Evolutionary conservation across 768 basidiomycete species (phyloP), one percentile per base, ranked within the genome.

Genomic region (Pulveroboletus sp.): DNA sequence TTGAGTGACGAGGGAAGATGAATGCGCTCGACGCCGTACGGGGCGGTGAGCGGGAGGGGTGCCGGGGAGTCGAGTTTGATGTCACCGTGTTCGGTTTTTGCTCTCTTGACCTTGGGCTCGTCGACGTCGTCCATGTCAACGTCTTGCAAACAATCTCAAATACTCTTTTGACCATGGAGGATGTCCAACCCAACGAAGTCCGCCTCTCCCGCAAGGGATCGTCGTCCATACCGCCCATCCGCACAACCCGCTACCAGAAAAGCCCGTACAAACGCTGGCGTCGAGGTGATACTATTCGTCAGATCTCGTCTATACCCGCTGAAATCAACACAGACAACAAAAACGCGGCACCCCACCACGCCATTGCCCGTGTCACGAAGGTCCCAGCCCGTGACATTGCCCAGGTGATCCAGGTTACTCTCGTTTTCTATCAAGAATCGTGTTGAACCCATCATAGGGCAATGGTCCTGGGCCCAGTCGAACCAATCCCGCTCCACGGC

Each of bases 161-260:
- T 35, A 49, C 16, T 29, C 39, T 5, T 34, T 40, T 32, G 38
- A 21, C 13, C 35, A 59, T 63, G 62, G 73, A 75, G 50, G 73
- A 74, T 51, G 50, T 52, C 2, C 73, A 75, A 43, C 71, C 70
- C 17, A 73, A 74, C 51, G 71, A 73, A 51, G 49, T 62, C 6
- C 70, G 70, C 39, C 57, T 66, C 45, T 46, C 62, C 23, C 65
- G 68, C 34, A 73, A 72, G 46, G 70, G 72, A 0, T 57, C 44
- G 7, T 37, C 60, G 1, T 19, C 32, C 14, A 45, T 73, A 4
- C 72, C 71, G 5, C 55, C 47, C 14, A 63, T 73, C 20, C 51
- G 55, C 21, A 17, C 40, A 5, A 34, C 46, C 20, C 40, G 27
- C 27, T 9, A 29, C 27, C 8, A 17, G 24, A 27, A n/a, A 29